Conservation (phyloP, 2,329 filamentous ascomycete species). For the Cercospora sojina region DNA sequence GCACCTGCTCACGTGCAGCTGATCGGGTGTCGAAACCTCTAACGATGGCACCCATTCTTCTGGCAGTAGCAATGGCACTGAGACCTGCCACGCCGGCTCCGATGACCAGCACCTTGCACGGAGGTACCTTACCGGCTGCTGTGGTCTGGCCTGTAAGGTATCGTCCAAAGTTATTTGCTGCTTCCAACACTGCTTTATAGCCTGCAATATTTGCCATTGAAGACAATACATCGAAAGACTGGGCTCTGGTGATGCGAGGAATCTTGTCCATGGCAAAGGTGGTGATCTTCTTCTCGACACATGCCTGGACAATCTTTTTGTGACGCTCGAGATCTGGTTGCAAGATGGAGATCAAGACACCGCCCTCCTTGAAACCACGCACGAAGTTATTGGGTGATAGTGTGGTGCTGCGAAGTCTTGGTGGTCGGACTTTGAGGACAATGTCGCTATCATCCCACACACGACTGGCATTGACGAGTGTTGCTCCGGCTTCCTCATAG, state of each 20-base stretch:
- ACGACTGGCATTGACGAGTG: conserved; percentile 65
- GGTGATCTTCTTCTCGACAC: conserved; percentile 69
- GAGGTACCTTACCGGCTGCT: conserved; percentile 85
- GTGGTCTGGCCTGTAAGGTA: conserved; percentile 89
- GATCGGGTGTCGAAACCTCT: conserved; percentile 87
- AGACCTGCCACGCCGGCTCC: conserved; percentile 86
- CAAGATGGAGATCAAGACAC: conserved; percentile 78
- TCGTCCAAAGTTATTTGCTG: conserved; percentile 83
- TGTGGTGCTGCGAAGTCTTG: conserved; percentile 55
- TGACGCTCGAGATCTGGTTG: conserved; percentile 72
- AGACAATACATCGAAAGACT: conserved; percentile 81
- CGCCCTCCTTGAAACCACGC: conserved; percentile 63
- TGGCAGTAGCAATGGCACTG: conserved; percentile 82
- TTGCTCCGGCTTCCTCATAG: conserved; percentile 76
- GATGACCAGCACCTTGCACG: conserved; percentile 86
- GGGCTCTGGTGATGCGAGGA: conserved; percentile 82
- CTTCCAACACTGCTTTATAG: conserved; percentile 88
- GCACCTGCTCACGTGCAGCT: conserved; percentile 84
- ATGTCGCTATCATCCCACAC: conserved; percentile 77
- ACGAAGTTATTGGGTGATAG: conserved; percentile 60
- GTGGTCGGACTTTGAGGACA: conserved; percentile 78
- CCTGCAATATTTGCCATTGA: conserved; percentile 95
- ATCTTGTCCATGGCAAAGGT: conserved; percentile 92
- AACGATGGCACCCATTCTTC: conserved; percentile 83
- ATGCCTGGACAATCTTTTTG: conserved; percentile 68